Evolutionary conservation across 352 stramenopile species (phyloP), one percentile per base, ranked within the genome.

Genomic region (Elongisporangium prolatum): DNA sequence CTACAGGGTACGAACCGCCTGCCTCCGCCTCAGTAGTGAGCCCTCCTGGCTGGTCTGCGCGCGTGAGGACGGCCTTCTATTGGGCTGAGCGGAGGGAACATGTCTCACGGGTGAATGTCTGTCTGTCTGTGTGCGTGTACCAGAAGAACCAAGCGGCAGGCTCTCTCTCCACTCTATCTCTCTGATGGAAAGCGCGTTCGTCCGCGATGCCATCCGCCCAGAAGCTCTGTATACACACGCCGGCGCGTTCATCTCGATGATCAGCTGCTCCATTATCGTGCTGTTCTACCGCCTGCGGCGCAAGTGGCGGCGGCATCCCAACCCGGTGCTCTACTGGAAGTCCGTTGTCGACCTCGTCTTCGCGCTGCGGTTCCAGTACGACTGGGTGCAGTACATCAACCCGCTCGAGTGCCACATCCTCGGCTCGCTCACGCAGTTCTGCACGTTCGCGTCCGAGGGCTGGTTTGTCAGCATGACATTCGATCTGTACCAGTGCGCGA

Each of bases 381-480:
- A 63, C 21, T 93, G 84, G 84, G 80, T 89, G 47, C 56, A 72
- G 40, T 77, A 83, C 54, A 70, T 77, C 44, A 77, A 77, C 21
- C 56, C 60, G 9, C 47, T 78, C 18, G 76, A 75, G 44, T 90
- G 83, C 54, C 78, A 77, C 24, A 66, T 65, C 21, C 64, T 90
- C 14, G 83, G 76, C 9, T 84, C 78, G 24, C 60, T 85, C 50
- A 91, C 81, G 37, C 81, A 93, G 63, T 91, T 90, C 54, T 85
- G 77, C 54, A 77, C 67, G 53, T 89, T 91, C 60, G 77, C 81
- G 56, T 92, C 83, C 68, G 83, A 93, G 68, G 92, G 85, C 65
- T 95, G 85, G 82, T 95, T 96, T 61, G 72, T 96, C 48, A 83
- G 74, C 59, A 91, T 96, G 77, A 80, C 88, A 11, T 80, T 93